Percentiles rank a stretch among this genome's conserved stretches.
Conservation (phyloP, 1,284 basidiomycete genomes). For the Stygiomarasmius scandens region DNA sequence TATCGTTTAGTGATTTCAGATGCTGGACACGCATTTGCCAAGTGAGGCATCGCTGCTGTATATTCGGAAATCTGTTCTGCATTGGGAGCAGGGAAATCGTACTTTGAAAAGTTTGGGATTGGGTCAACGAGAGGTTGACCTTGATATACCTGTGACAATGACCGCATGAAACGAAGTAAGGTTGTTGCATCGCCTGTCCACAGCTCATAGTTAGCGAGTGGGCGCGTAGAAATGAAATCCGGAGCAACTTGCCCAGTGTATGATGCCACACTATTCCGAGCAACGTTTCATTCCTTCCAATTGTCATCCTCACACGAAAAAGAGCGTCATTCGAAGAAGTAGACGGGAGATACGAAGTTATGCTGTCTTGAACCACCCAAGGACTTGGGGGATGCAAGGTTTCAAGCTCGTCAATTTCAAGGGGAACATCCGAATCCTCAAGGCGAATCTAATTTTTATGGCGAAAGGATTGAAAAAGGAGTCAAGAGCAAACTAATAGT, state of each 20-base stretch:
- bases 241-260: slow-evolving; percentile 22
- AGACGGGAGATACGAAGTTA: slow-evolving; percentile 20
- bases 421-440: slow-evolving; percentile 22
- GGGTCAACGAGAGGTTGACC: slow-evolving; percentile 2
- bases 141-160: slow-evolving; percentile 30
- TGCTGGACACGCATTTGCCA: slow-evolving; percentile 15
- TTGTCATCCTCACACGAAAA: slow-evolving; percentile 30
- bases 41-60: slow-evolving; percentile 23
- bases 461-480: slow-evolving; percentile 8
- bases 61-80: slow-evolving; percentile 9
- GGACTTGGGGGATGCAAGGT: neutral
- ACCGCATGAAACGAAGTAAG: slow-evolving; percentile 30
- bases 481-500: too few relatives aligned
- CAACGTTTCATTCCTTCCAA: slow-evolving; percentile 25
- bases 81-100: slow-evolving; percentile 18
- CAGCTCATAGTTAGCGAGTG: slow-evolving; percentile 15
- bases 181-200: slow-evolving; percentile 30
- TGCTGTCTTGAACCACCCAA: slow-evolving; percentile 21
- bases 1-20: slow-evolving; percentile 21
- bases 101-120: slow-evolving; percentile 25
- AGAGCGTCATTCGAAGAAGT: slow-evolving; percentile 21
- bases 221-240: neutral
- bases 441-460: slow-evolving; percentile 25
- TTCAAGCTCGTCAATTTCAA: neutral
- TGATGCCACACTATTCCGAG: slow-evolving; percentile 39